phyloP scores from a whole-genome alignment of 78 protist genomes.

The Dictyostelium brefeldianum region DNA sequence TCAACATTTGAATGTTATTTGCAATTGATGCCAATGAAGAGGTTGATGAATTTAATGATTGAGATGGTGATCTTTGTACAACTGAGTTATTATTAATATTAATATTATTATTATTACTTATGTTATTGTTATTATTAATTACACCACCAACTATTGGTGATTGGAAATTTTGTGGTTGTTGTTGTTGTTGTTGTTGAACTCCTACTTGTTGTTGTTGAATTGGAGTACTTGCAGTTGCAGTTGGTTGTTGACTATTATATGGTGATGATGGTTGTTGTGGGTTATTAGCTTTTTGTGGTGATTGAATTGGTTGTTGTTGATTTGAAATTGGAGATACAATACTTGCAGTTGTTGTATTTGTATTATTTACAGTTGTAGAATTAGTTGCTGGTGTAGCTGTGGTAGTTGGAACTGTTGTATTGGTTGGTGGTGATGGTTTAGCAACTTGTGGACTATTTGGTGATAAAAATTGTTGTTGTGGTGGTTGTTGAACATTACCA shows the following conservation, averaged over 20 bases:
- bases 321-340: neutral
- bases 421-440: neutral
- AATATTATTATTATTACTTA: no score
- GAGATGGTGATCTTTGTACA: slow-evolving; percentile 2
- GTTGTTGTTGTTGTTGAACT: neutral
- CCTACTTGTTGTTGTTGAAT: neutral
- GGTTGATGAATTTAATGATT: neutral
- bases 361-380: neutral
- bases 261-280: slow-evolving; percentile 11
- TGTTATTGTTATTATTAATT: neutral
- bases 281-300: neutral
- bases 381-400: neutral
- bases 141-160: neutral
- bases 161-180: neutral
- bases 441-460: slow-evolving; percentile 14
- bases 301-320: slow-evolving; percentile 19
- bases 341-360: neutral
- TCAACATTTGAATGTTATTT: neutral
- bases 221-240: neutral
- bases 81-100: neutral
- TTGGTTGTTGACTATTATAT: neutral
- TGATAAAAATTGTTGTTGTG: neutral
- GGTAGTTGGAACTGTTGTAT: neutral
- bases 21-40: neutral
- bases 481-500: neutral